These are phyloP conservation scores for Trypanosomatidae sp. DNA, from an alignment of 208 protist species.

Conservation along the genomic window DNA sequence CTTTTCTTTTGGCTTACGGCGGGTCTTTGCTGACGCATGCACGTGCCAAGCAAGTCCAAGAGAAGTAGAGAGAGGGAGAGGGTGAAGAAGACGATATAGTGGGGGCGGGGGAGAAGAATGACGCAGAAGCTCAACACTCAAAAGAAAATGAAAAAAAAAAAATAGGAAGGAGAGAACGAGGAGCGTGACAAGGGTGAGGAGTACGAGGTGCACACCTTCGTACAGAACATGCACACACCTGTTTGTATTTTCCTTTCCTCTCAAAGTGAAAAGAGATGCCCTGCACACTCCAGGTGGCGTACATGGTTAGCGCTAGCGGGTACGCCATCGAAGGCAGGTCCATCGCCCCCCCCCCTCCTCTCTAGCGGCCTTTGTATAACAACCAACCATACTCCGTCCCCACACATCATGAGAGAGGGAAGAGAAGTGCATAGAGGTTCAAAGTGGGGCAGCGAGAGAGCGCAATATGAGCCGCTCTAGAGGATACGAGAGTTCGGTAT, in stretches of 20 bases:
- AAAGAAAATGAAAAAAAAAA: slow-evolving; percentile 16
- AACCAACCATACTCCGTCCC: not conserved
- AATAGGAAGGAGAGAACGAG: not conserved
- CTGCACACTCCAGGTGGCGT: not conserved
- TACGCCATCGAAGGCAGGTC: not conserved
- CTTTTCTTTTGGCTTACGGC: not conserved
- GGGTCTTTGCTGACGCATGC: not conserved
- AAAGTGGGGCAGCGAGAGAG: not conserved
- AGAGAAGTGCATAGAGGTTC: not conserved
- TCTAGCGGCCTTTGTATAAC: not conserved
- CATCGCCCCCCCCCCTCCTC: not conserved
- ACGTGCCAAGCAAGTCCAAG: not conserved
- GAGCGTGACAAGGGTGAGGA: not conserved
- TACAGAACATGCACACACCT: not conserved
- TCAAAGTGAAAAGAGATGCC: not conserved
- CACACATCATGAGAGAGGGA: not conserved
- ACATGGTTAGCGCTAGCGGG: not conserved
- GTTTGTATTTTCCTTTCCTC: not conserved
- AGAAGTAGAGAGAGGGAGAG: not conserved
- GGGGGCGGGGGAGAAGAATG: not conserved
- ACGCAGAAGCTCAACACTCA: not conserved
- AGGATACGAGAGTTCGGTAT: not conserved
- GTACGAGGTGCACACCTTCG: not conserved
- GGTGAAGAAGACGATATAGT: not conserved
- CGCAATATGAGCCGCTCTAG: not conserved